These are phyloP conservation scores for Lupinus albus DNA, from an alignment of 306 rosid genomes.

Conservation along the genomic window DNA sequence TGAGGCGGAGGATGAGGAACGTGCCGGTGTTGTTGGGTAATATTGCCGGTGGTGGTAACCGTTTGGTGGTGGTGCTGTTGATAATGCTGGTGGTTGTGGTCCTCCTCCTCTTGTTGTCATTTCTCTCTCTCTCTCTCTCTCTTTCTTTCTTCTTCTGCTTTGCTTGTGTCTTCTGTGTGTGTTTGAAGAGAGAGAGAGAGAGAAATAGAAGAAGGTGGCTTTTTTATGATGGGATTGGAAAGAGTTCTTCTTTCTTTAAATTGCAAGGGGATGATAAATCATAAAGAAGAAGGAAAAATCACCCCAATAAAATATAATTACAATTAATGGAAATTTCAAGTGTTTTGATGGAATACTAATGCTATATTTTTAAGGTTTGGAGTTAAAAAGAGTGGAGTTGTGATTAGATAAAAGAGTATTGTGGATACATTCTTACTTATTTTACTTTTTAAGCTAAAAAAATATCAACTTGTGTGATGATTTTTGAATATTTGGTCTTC, in stretches of 20 bases:
- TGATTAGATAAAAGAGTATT: too few relatives aligned
- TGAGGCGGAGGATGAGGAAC: constrained; percentile 68
- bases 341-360: too few relatives aligned
- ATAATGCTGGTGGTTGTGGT: not conserved
- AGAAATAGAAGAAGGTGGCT: not conserved
- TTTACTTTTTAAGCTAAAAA: too few relatives aligned
- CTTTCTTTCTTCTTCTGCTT: constrained; percentile 25
- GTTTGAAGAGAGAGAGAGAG: constrained; percentile 11
- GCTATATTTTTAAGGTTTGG: too few relatives aligned
- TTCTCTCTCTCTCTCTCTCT: constrained; percentile 29
- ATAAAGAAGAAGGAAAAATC: too few relatives aligned
- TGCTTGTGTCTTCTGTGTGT: not conserved
- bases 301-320: too few relatives aligned
- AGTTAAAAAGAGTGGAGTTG: too few relatives aligned
- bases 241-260: not conserved
- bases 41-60: constrained; percentile 36
- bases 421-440: too few relatives aligned
- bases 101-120: constrained; percentile 37
- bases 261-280: too few relatives aligned
- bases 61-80: not conserved
- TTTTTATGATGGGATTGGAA: constrained; percentile 19
- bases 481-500: too few relatives aligned
- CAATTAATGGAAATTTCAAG: too few relatives aligned
- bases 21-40: constrained; percentile 49
- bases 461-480: too few relatives aligned